These are phyloP conservation scores for Clavispora carvajalis DNA, from an alignment of 805 yeast genomes.

Conservation along the genomic window DNA sequence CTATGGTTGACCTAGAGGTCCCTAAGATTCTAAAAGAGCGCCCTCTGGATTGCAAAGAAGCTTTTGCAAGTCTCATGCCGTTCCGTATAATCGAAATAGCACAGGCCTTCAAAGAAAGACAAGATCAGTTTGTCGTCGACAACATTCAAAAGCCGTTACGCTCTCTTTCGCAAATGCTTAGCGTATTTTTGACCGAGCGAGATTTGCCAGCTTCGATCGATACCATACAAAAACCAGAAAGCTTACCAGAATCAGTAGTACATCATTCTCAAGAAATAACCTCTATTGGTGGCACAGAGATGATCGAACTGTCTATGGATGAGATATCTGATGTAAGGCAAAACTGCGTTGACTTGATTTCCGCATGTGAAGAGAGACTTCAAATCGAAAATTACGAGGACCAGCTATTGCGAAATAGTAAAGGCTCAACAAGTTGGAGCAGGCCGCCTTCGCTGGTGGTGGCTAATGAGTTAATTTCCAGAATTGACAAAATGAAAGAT, in stretches of 20 bases:
- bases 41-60: slow-evolving; percentile 6
- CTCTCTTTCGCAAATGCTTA: slow-evolving; percentile 41
- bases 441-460: slow-evolving; percentile 44
- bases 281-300: slow-evolving; percentile 46
- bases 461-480: slow-evolving; percentile 32
- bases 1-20: slow-evolving; percentile 49
- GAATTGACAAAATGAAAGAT: slow-evolving; percentile 39
- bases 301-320: slow-evolving; percentile 35
- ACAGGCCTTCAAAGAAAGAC: slow-evolving; percentile 63
- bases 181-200: slow-evolving; percentile 40
- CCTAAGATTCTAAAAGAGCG: slow-evolving; percentile 23
- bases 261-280: slow-evolving; percentile 52
- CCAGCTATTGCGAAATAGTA: slow-evolving; percentile 40
- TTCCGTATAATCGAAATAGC: slow-evolving; percentile 59
- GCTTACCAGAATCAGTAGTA: slow-evolving; percentile 53
- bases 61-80: slow-evolving; percentile 47
- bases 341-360: slow-evolving; percentile 38
- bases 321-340: slow-evolving; percentile 43
- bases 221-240: slow-evolving; percentile 50
- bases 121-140: slow-evolving; percentile 47
- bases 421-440: slow-evolving; percentile 54
- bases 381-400: slow-evolving; percentile 53
- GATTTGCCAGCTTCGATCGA: slow-evolving; percentile 63
- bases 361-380: slow-evolving; percentile 43
- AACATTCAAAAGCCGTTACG: slow-evolving; percentile 42